A percentile compares a stretch with the other conserved stretches of the same genome.
Conservation (phyloP, 192 early-diverging fungal species). For the Umbelopsis isabellina region DNA sequence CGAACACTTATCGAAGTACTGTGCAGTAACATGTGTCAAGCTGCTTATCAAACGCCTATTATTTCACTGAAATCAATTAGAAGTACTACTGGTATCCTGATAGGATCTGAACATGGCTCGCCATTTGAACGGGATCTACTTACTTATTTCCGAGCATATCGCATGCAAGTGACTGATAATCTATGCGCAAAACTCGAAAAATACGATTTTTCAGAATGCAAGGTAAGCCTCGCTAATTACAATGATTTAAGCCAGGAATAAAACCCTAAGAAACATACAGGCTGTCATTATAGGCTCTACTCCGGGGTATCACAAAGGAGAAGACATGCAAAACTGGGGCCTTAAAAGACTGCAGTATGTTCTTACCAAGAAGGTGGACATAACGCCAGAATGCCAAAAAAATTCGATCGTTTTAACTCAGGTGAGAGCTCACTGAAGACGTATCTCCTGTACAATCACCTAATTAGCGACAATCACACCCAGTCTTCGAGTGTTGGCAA, state of each 20-base stretch:
- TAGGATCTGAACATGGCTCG: slow-evolving; percentile 19
- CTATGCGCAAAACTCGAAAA: slow-evolving; percentile 39
- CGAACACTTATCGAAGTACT: too few species aligned
- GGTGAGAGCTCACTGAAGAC: slow-evolving; percentile 26
- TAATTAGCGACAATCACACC: neutral
- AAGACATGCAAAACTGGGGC: slow-evolving; percentile 57
- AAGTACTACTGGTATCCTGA: neutral
- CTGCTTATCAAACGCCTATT: slow-evolving; percentile 53
- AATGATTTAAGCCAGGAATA: too few species aligned
- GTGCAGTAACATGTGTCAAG: slow-evolving; percentile 61
- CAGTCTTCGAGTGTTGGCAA: slow-evolving; percentile 68
- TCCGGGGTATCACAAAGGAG: slow-evolving; percentile 57
- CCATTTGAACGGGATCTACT: slow-evolving; percentile 61
- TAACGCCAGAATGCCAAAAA: slow-evolving; percentile 25
- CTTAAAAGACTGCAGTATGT: slow-evolving; percentile 46
- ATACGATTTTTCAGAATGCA: slow-evolving; percentile 56
- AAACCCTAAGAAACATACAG: neutral
- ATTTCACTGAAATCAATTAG: slow-evolving; percentile 35
- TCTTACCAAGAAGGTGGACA: slow-evolving; percentile 41
- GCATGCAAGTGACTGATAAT: slow-evolving; percentile 24
- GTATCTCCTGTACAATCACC: neutral
- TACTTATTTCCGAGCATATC: slow-evolving; percentile 55
- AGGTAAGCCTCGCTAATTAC: slow-evolving; percentile 26
- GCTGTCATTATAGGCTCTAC: slow-evolving; percentile 58
- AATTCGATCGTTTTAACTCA: slow-evolving; percentile 50